A percentile compares a stretch with the other conserved stretches of the same genome.
Evolutionary conservation across 495 filamentous ascomycete genomes (phyloP).

Genomic region (Tuber umbilicatum): DNA sequence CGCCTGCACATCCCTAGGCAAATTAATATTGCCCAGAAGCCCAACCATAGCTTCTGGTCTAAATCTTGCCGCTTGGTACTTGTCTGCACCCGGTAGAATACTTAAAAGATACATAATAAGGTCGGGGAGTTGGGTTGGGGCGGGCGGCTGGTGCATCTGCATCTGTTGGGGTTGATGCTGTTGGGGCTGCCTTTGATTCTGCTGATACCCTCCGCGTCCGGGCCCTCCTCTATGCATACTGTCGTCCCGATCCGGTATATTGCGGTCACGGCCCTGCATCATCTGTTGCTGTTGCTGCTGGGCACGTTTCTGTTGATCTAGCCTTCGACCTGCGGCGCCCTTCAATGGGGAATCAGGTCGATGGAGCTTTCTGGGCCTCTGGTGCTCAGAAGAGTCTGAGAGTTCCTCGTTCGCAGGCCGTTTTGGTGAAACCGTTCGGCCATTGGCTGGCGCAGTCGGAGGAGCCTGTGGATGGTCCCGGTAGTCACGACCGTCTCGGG

Average conservation of each 20-base stretch:
- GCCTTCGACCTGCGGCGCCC: conserved; percentile 68
- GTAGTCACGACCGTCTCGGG: conserved; percentile 24
- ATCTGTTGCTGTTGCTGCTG: conserved; percentile 38
- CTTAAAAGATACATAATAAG: conserved; percentile 75
- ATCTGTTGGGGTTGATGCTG: conserved; percentile 17
- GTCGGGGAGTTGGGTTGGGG: conserved; percentile 59
- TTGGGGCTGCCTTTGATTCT: conserved; percentile 18
- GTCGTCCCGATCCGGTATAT: conserved; percentile 23
- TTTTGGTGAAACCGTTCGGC: conserved; percentile 33
- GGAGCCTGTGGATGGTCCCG: conserved; percentile 11
- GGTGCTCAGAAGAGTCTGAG: conserved; percentile 39
- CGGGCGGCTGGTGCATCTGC: conserved; percentile 38
- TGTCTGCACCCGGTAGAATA: conserved; percentile 69
- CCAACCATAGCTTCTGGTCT: conserved; percentile 65
- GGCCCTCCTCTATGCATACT: conserved; percentile 6
- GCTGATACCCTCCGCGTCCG: conserved; percentile 23
- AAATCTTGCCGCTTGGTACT: conserved; percentile 62
- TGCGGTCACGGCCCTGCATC: conserved; percentile 44
- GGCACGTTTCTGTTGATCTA: conserved; percentile 68
- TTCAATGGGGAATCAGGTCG: conserved; percentile 84
- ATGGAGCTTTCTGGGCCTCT: conserved; percentile 69
- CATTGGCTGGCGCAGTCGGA: conserved; percentile 26
- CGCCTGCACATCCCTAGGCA: conserved; percentile 48
- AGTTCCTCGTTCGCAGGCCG: conserved; percentile 34
- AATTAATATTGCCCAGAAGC: conserved; percentile 58